Conservation (phyloP, 2,329 filamentous ascomycete genomes). For the Nigrograna mackinnonii region DNA sequence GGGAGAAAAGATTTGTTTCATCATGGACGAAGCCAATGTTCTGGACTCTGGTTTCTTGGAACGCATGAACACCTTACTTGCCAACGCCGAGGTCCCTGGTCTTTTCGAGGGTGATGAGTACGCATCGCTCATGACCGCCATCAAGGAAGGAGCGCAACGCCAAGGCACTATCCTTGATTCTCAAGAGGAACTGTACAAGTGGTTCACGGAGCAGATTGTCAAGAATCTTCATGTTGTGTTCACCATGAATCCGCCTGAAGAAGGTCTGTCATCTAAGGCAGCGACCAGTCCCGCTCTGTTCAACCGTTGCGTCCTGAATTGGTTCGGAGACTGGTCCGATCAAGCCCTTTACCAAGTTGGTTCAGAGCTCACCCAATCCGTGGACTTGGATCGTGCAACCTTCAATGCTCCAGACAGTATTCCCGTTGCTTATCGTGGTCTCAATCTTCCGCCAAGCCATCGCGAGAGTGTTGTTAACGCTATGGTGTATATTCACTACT, state of each 20-base stretch:
- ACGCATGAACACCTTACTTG: slow-evolving; percentile 97
- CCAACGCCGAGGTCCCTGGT: slow-evolving; percentile 98
- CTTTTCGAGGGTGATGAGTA: slow-evolving; percentile 99
- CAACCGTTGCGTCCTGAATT: slow-evolving; percentile 99
- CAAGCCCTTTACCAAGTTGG: slow-evolving; percentile 98
- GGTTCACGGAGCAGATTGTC: slow-evolving; percentile 99
- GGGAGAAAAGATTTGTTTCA: slow-evolving; percentile 99
- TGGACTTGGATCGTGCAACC: slow-evolving; percentile 87
- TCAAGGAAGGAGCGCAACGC: slow-evolving; percentile 95
- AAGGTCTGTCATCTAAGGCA: slow-evolving; percentile 91
- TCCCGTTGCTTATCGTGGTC: slow-evolving; percentile 86
- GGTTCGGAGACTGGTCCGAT: slow-evolving; percentile 99
- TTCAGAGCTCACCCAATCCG: slow-evolving; percentile 91
- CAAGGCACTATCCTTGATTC: slow-evolving; percentile 95
- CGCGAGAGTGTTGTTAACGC: slow-evolving; percentile 93
- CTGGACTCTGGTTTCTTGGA: slow-evolving; percentile 98
- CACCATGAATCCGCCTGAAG: slow-evolving; percentile 99
- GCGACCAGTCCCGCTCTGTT: slow-evolving; percentile 97
- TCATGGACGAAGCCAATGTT: slow-evolving; percentile 99
- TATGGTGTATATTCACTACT: slow-evolving; percentile 99
- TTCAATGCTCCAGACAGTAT: slow-evolving; percentile 89
- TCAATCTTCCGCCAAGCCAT: slow-evolving; percentile 83
- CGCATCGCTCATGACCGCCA: slow-evolving; percentile 97
- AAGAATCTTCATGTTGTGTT: slow-evolving; percentile 99
- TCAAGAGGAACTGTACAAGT: slow-evolving; percentile 99